These are phyloP conservation scores for Meripilus lineatus DNA, from an alignment of 1,284 basidiomycete species.

Conservation along the genomic window DNA sequence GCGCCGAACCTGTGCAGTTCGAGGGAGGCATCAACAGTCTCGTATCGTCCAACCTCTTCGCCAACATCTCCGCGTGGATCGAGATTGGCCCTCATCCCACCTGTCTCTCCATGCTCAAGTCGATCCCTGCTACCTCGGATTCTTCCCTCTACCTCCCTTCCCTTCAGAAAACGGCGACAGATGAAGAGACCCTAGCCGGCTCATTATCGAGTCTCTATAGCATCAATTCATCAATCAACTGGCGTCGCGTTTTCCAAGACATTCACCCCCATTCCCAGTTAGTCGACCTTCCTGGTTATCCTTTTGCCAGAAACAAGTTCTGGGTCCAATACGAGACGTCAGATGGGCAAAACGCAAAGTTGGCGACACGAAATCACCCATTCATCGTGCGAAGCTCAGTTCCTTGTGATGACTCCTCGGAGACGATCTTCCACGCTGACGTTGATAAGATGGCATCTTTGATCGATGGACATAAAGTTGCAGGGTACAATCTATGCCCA, in stretches of 20 bases:
- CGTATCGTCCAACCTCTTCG: constrained; percentile 22
- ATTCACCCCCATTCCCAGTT: constrained; percentile 33
- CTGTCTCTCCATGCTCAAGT: constrained; percentile 47
- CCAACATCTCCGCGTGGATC: constrained; percentile 45
- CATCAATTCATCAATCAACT: constrained; percentile 37
- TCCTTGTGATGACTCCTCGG: not conserved
- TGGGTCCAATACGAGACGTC: constrained; percentile 49
- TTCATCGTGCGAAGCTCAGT: too few species aligned
- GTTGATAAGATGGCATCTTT: constrained; percentile 38
- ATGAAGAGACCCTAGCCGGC: constrained; percentile 40
- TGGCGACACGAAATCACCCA: not conserved
- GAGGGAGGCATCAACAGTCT: constrained; percentile 42
- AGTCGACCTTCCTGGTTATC: constrained; percentile 55
- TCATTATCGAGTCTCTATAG: constrained; percentile 47
- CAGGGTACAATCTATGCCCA: constrained; percentile 55
- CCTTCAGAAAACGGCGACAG: constrained; percentile 39
- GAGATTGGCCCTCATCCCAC: constrained; percentile 63
- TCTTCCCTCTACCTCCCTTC: constrained; percentile 39
- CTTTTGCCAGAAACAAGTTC: constrained; percentile 50
- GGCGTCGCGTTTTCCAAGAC: constrained; percentile 52
- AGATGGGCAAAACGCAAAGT: not conserved
- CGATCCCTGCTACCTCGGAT: constrained; percentile 23
- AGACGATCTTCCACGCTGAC: constrained; percentile 51
- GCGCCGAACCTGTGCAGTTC: constrained; percentile 56
- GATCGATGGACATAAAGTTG: constrained; percentile 58